Base-by-base conservation (phyloP, 2,329 filamentous ascomycete species). In the Botrytis galanthina region DNA sequence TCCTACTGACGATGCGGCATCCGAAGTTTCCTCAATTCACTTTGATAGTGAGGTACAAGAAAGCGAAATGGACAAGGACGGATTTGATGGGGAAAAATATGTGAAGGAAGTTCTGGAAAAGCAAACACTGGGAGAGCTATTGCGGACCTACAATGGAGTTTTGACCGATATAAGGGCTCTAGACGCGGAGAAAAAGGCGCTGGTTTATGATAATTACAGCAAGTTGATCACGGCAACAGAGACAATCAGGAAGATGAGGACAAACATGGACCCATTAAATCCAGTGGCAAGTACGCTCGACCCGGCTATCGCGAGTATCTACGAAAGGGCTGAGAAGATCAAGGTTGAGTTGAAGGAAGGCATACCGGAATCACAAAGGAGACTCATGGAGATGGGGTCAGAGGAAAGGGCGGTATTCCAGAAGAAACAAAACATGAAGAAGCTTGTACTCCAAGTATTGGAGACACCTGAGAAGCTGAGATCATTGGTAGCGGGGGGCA, bases 131-230 rank as follows among this genome's bases (percentile, higher is more conserved):
- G 88, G 91, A 79, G 91, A 92, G 72, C 84, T 96, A 71, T 81
- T 96, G 79, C 86, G 86, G 71, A 85, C 91, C 1, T 94, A 96
- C 81, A 90, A 91, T 64, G 87, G 89, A 35, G 86, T 95, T 16
- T 83, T 95, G 77, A 88, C 90, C 77, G 95, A 98, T 83, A 95
- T 97, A 66, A 86, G 94, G 54, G 95, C 93, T 3, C 86, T 99
- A 29, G 96, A 98, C 80, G 95, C 95, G 37, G 96, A 99, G 86
- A 92, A 96, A 82, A 99, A 99, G 84, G 95, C 95, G 2, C 84
- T 99, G 75, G 96, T 99, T 7, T 99, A 99, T 82, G 95, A 99
- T 82, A 99, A 99, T 81, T 99, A 98, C 83, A 96, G 92, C 78
- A 98, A 98, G 84, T 84, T 99, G 77, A 98, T 99, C 77, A 89